Evolutionary conservation across 306 rosid genomes (phyloP), one percentile per base, ranked within the genome.

Genomic region (Hippophae gyantsensis): DNA sequence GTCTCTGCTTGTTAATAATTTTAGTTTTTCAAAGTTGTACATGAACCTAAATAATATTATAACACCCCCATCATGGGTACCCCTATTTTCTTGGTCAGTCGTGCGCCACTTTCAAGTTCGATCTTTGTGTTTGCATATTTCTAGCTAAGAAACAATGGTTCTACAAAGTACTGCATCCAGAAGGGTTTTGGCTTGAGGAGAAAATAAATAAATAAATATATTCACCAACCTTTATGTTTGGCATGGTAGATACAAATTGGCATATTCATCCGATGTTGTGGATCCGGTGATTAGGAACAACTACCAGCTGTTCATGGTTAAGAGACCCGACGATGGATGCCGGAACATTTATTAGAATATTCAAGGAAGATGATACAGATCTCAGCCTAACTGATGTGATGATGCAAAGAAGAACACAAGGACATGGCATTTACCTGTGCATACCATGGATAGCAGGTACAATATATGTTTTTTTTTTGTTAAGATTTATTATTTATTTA

Each of bases 371-470:
- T 41, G 84, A 75, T 46, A 68, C 78, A 9, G 90, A 77, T 73
- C 84, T 78, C 47, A 75, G 85, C 78, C 99, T 93, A 66, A 78
- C 87, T 0, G 94, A 93, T 73, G 99, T 0, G 94, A 93, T 73
- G 99, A 93, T 69, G 90, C 87, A 2, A 93, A 93, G 76, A 93
- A 93, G 87, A 88, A 86, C 75, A 86, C 89, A 18, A 93, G 84
- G 70, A 56, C 12, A 6, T 93, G 99, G 97, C 89, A 88, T 77
- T 72, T 73, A 68, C 97, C 97, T 42, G 86, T 89, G 47, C 73
- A 86, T 73, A 76, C 79, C 25, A 71, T 71, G 57, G 86, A 80
- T 62, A 32, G 38, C 3, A 32, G 38, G 38, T 32, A 2, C 38
- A 1, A 32, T 32, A 32, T 32, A 32, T 2, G 38, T 32, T 32